Evolutionary conservation across 2,329 filamentous ascomycete genomes (phyloP), one percentile per base, ranked within the genome.

Genomic region (Diaporthe vaccinii): DNA sequence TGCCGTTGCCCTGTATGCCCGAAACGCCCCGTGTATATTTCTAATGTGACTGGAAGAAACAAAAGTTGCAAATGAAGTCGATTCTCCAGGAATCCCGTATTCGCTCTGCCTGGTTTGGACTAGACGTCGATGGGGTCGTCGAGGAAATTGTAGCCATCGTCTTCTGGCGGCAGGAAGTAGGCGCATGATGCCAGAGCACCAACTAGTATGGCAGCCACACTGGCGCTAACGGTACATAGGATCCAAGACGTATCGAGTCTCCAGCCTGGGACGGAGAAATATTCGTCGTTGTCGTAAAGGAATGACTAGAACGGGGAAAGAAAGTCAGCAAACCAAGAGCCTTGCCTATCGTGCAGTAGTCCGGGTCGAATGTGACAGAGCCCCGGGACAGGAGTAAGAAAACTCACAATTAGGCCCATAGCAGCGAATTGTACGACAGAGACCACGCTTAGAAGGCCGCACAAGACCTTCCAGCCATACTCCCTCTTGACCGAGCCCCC

Each of bases 251-350:
- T 91, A 80, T 94, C 95, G 73, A 98, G 89, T 75, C 89, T 88
- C 94, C 95, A 98, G 76, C 95, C 95, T 0, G 90, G 89, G 25
- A 93, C 89, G 80, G 93, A 92, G 82, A 98, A 98, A 79, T 94
- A 92, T 67, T 93, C 91, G 82, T 98, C 94, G 81, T 96, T 89
- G 78, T 98, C 93, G 83, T 92, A 96, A 25, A 98, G 88, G 82
- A 95, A 97, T 25, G 94, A 92, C 95, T 98, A 25, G 6, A 78
- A 55, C 7, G 36, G 15, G 68, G 10, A 61, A 20, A 15, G 57
- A 28, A 51, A 49, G 70, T 78, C 57, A 78, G 74, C 31, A 39
- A 44, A 22, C 57, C 31, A 58, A 46, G 53, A 15, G 68, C 39
- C 8, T 28, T 46, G 20, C 28, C 39, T 41, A 2, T 15, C 17